Percentiles rank a stretch among this genome's conserved stretches.
phyloP scores from a whole-genome alignment of 768 basidiomycete species.

The Mycena galericulata region DNA sequence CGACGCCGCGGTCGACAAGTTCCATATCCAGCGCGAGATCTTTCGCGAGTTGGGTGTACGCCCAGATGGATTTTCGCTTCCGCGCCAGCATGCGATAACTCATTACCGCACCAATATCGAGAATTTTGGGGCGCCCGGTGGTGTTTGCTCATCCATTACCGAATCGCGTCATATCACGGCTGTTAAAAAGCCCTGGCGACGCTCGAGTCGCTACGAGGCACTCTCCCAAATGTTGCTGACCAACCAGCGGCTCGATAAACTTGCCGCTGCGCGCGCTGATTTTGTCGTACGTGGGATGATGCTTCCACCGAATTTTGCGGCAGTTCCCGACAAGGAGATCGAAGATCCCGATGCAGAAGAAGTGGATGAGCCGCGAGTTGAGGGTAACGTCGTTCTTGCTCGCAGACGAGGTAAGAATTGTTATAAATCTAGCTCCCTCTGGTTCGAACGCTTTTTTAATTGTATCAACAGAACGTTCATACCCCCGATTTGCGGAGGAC shows the following conservation, averaged over 20 bases:
- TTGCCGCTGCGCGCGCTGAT: slow-evolving; percentile 32
- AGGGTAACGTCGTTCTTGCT: slow-evolving; percentile 29
- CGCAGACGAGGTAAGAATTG: slow-evolving; percentile 10
- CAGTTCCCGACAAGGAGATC: slow-evolving; percentile 4
- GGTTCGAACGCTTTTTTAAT: background rate
- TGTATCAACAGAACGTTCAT: slow-evolving; percentile 18
- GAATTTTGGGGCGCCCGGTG: slow-evolving; percentile 39
- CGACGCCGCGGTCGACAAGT: background rate
- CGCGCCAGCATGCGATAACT: slow-evolving; percentile 40
- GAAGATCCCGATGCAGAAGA: slow-evolving; percentile 8
- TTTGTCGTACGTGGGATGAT: slow-evolving; percentile 39
- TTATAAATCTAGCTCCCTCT: background rate
- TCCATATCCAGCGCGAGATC: slow-evolving; percentile 2
- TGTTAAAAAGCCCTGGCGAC: slow-evolving; percentile 39
- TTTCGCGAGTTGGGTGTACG: slow-evolving; percentile 14
- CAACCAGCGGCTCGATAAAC: slow-evolving; percentile 38
- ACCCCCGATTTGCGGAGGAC: slow-evolving; percentile 25
- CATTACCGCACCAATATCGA: slow-evolving; percentile 37
- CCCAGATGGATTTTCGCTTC: slow-evolving; percentile 34
- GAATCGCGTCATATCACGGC: slow-evolving; percentile 43
- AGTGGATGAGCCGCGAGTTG: slow-evolving; percentile 14
- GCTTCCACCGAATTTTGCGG: slow-evolving; percentile 14
- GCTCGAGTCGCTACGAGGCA: slow-evolving; percentile 36
- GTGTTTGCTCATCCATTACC: slow-evolving; percentile 32
- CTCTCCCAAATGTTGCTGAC: slow-evolving; percentile 39